Conservation (phyloP, 441 rosid genomes). For the Gossypium schwendimanii region DNA sequence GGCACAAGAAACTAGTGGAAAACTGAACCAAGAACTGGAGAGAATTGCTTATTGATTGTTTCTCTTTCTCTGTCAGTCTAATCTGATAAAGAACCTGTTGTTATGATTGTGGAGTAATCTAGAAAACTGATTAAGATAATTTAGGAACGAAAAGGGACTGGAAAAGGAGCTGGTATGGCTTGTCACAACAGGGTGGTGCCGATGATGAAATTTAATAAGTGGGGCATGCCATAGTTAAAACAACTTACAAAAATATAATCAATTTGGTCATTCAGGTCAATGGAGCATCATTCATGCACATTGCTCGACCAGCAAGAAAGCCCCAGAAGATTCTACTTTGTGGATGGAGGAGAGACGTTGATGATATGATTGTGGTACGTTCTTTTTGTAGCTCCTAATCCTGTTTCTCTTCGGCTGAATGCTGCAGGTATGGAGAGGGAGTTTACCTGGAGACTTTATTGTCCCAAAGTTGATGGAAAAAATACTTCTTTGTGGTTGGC, state of each 20-base stretch:
- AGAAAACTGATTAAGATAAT: neutral
- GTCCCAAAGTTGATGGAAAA: conserved; percentile 50
- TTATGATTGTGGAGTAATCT: neutral
- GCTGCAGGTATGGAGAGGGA: conserved; percentile 69
- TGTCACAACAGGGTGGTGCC: conserved; percentile 26
- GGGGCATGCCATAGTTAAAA: conserved; percentile 21
- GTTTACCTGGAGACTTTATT: conserved; percentile 51
- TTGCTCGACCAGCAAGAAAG: conserved; percentile 56
- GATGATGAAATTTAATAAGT: conserved; percentile 26
- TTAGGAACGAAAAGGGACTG: conserved; percentile 1
- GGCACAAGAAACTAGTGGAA: neutral
- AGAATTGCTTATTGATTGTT: neutral
- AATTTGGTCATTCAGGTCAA: conserved; percentile 71
- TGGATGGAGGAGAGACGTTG: conserved; percentile 89
- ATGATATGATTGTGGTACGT: conserved; percentile 86
- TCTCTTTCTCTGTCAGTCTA: neutral
- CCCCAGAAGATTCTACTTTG: conserved; percentile 82
- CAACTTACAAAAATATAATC: conserved; percentile 36
- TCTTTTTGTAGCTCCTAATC: conserved; percentile 61
- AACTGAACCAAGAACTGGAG: neutral
- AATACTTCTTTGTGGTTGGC: conserved; percentile 76
- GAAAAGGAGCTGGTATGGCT: conserved; percentile 9
- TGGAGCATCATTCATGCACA: conserved; percentile 49
- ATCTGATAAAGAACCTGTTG: neutral
- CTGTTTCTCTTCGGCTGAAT: conserved; percentile 41